These are phyloP conservation scores for Globisporangium cylindrosporum DNA, from an alignment of 352 stramenopile species.

Conservation along the genomic window DNA sequence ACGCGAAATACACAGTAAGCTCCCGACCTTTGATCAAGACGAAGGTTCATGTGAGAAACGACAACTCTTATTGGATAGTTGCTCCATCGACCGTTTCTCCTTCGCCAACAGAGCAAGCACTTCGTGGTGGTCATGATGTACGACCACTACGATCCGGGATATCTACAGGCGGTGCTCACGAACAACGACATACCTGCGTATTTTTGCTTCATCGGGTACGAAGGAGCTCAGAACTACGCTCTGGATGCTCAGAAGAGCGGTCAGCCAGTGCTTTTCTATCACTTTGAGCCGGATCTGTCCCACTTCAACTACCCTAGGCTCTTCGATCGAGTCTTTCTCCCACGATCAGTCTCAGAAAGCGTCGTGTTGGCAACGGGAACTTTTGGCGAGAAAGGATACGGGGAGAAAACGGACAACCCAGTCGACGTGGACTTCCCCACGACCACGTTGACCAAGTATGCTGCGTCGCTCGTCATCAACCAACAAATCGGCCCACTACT, in stretches of 20 bases:
- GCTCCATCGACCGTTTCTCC: too few relatives aligned
- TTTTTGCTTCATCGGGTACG: slow-evolving; percentile 35
- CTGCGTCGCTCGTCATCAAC: slow-evolving; percentile 15
- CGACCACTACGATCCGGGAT: slow-evolving; percentile 19
- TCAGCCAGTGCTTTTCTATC: slow-evolving; percentile 36
- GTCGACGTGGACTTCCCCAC: slow-evolving; percentile 44
- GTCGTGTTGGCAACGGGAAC: slow-evolving; percentile 29
- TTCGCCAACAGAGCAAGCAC: too few relatives aligned
- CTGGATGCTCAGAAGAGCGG: slow-evolving; percentile 3
- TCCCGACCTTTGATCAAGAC: too few relatives aligned
- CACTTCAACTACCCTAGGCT: slow-evolving; percentile 24
- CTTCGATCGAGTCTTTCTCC: slow-evolving; percentile 43
- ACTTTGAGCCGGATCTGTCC: slow-evolving; percentile 51
- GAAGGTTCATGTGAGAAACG: too few relatives aligned
- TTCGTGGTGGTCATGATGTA: slow-evolving; percentile 26
- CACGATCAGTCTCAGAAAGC: slow-evolving; percentile 23
- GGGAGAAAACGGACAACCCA: slow-evolving; percentile 36
- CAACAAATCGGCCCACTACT: not conserved
- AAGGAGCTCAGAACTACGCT: slow-evolving; percentile 5
- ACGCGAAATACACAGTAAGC: too few relatives aligned
- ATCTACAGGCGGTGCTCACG: slow-evolving; percentile 21
- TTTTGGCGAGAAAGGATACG: slow-evolving; percentile 54
- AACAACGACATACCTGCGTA: slow-evolving; percentile 32
- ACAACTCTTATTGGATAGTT: too few relatives aligned
- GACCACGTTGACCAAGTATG: slow-evolving; percentile 36